phyloP scores from a whole-genome alignment of 352 stramenopile species.

The Phytophthora pluvialis region DNA sequence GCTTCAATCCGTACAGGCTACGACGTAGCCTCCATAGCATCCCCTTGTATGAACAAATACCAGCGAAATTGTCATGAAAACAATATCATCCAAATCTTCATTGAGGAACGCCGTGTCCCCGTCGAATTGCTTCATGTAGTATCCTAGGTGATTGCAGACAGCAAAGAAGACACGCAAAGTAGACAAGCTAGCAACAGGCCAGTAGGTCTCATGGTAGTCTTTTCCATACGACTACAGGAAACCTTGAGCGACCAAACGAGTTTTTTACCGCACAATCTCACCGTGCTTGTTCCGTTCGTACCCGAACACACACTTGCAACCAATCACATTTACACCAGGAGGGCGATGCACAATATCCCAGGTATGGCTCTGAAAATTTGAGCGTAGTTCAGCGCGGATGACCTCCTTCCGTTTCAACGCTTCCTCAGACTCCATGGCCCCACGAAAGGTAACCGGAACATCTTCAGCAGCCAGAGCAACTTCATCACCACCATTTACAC shows the following conservation, averaged over 20 bases:
- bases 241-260: slow-evolving; percentile 28
- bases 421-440: too few relatives aligned
- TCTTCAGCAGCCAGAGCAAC: too few relatives aligned
- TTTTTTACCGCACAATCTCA: slow-evolving; percentile 33
- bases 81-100: slow-evolving; percentile 25
- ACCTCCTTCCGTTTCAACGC: too few relatives aligned
- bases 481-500: too few relatives aligned
- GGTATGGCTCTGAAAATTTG: slow-evolving; percentile 16
- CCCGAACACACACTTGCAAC: slow-evolving; percentile 21
- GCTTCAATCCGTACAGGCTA: slow-evolving; percentile 45
- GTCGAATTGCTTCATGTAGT: slow-evolving; percentile 29
- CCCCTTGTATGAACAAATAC: slow-evolving; percentile 8
- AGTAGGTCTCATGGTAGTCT: slow-evolving; percentile 34
- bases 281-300: slow-evolving; percentile 28
- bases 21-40: slow-evolving; percentile 31
- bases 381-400: neutral
- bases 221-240: slow-evolving; percentile 29
- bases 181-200: slow-evolving; percentile 25
- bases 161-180: slow-evolving; percentile 30
- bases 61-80: slow-evolving; percentile 30
- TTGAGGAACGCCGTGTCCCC: slow-evolving; percentile 35
- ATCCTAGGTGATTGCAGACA: slow-evolving; percentile 21
- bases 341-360: slow-evolving; percentile 22
- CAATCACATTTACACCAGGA: slow-evolving; percentile 6
- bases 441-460: too few relatives aligned